A percentile compares a stretch with the other conserved stretches of the same genome.
Evolutionary conservation across 768 basidiomycete species (phyloP).

Genomic region (Tricholoma saponaceum): DNA sequence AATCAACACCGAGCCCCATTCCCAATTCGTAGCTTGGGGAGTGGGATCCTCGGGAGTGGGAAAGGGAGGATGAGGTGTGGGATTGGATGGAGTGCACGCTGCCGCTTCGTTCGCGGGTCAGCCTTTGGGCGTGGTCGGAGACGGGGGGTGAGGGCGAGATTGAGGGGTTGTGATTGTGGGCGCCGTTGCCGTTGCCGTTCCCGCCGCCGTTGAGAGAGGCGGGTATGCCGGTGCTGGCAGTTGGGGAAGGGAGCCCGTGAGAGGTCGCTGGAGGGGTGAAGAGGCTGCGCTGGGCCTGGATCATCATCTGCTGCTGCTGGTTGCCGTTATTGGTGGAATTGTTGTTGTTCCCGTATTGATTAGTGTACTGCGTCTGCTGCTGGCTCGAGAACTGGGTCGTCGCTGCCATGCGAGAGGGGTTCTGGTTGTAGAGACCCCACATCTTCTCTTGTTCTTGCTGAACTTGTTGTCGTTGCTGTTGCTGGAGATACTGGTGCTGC

Average conservation of each 20-base stretch:
- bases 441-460: conserved; percentile 20
- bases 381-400: conserved; percentile 8
- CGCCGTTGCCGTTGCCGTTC: neutral
- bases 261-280: conserved; percentile 40
- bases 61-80: neutral
- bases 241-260: conserved; percentile 29
- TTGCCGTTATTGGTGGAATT: conserved; percentile 12
- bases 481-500: conserved; percentile 6
- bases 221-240: neutral
- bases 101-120: neutral
- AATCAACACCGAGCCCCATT: neutral
- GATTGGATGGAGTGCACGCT: neutral
- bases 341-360: conserved; percentile 7
- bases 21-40: neutral
- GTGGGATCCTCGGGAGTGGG: neutral
- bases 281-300: conserved; percentile 29
- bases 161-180: too few species aligned
- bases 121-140: neutral
- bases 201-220: neutral
- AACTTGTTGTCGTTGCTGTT: conserved; percentile 10
- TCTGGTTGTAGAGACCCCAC: conserved; percentile 29
- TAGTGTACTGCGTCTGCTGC: conserved; percentile 2
- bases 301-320: conserved; percentile 19
- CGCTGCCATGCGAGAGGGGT: conserved; percentile 17
- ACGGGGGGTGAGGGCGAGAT: neutral